These are phyloP conservation scores for Aegilops bicornis DNA, from an alignment of 176 grass and related monocot species.

Conservation along the genomic window DNA sequence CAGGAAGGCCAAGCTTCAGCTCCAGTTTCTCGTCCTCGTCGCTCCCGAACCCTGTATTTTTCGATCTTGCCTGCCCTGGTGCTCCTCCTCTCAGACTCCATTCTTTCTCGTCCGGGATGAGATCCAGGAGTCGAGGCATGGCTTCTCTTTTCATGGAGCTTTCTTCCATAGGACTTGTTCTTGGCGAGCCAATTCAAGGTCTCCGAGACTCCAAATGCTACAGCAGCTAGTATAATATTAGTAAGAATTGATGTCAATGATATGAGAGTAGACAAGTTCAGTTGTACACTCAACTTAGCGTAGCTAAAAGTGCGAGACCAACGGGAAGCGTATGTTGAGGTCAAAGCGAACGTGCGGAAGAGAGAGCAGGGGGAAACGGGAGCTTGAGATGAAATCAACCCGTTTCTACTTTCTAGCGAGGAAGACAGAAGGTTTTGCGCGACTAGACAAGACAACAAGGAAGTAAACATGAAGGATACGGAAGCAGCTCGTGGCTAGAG, in stretches of 20 bases:
- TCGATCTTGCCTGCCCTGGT: background rate
- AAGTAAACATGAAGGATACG: background rate
- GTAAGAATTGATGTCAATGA: conserved; percentile 19
- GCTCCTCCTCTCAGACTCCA: conserved; percentile 41
- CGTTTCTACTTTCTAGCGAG: background rate
- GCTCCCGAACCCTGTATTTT: conserved; percentile 24
- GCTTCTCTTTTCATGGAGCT: conserved; percentile 34
- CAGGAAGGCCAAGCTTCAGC: conserved; percentile 79
- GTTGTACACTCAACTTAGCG: conserved; percentile 51
- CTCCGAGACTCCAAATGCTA: conserved; percentile 20
- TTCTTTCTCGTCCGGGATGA: conserved; percentile 69
- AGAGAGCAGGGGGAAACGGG: background rate
- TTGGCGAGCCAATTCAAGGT: conserved; percentile 19
- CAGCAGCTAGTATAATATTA: conserved; percentile 1
- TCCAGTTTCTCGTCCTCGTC: conserved; percentile 80
- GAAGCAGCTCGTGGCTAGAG: background rate
- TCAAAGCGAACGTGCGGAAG: conserved; percentile 30
- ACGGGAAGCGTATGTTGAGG: background rate
- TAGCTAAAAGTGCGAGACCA: conserved; percentile 18
- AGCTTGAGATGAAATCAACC: conserved; percentile 22
- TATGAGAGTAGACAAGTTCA: conserved; percentile 18
- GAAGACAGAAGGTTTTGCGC: conserved; percentile 26
- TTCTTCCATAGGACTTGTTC: conserved; percentile 60
- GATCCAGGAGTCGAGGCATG: conserved; percentile 66
- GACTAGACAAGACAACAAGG: conserved; percentile 4